Evolutionary conservation across 371 early-diverging fungal species (phyloP).

Genomic region (Entomophthora muscae): DNA sequence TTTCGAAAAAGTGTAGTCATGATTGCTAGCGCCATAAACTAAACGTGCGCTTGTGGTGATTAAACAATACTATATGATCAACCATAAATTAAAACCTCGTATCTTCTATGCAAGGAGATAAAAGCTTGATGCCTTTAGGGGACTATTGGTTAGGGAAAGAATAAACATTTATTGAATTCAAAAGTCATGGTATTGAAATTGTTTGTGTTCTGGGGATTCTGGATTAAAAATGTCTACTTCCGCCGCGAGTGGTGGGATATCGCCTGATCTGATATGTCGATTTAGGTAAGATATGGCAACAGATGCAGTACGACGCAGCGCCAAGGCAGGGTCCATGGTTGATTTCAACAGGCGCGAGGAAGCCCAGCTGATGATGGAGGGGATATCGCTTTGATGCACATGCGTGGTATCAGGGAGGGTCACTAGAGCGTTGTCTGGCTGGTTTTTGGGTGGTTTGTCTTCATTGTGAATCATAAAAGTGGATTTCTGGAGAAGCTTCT

Average conservation of each 20-base stretch:
- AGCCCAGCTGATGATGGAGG: neutral
- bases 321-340: neutral
- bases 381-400: slow-evolving; percentile 9
- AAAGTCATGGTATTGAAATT: neutral
- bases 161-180: neutral
- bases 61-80: too few relatives aligned
- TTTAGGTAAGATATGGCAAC: neutral
- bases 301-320: neutral
- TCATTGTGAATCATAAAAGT: slow-evolving; percentile 1
- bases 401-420: neutral
- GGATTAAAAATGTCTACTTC: neutral
- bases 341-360: neutral
- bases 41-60: too few relatives aligned
- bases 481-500: slow-evolving; percentile 8
- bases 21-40: too few relatives aligned
- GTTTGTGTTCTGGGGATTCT: neutral
- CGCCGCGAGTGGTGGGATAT: neutral
- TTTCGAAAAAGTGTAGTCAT: too few relatives aligned
- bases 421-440: neutral
- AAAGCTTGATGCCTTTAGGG: too few relatives aligned
- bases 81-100: too few relatives aligned
- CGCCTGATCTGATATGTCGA: neutral
- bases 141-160: too few relatives aligned
- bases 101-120: too few relatives aligned
- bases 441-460: neutral